Evolutionary conservation across 768 basidiomycete genomes (phyloP).

Genomic region (Collybia mongolica): DNA sequence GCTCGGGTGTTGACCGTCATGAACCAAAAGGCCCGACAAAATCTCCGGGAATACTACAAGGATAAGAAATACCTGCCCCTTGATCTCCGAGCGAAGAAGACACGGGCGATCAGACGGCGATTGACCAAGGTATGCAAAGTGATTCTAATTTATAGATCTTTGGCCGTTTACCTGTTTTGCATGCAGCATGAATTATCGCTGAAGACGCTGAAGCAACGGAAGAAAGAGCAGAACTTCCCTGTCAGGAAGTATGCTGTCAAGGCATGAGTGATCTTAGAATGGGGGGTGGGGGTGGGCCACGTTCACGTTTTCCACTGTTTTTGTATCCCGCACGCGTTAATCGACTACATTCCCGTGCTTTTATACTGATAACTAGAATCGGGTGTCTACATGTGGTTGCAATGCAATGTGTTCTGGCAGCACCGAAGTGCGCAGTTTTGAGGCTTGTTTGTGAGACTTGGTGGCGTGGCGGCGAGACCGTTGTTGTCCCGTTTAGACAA

Average conservation of each 20-base stretch:
- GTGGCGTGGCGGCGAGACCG: too few relatives aligned
- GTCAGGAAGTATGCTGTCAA: constrained; percentile 93
- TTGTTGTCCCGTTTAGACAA: too few relatives aligned
- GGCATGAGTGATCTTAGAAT: constrained; percentile 51
- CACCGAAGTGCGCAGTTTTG: background rate
- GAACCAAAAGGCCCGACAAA: constrained; percentile 97
- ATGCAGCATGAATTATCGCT: constrained; percentile 74
- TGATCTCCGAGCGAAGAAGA: constrained; percentile 97
- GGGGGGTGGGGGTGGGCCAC: constrained; percentile 10
- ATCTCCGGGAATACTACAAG: constrained; percentile 98
- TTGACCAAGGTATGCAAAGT: constrained; percentile 72
- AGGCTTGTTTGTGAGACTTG: background rate
- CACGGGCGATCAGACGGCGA: constrained; percentile 95
- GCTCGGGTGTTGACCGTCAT: constrained; percentile 97
- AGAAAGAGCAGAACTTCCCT: constrained; percentile 95
- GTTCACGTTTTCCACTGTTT: constrained; percentile 16
- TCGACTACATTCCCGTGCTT: constrained; percentile 11
- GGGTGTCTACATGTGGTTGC: background rate
- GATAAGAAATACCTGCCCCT: constrained; percentile 94
- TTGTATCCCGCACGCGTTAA: constrained; percentile 17
- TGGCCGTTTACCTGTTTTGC: background rate
- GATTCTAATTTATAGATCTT: background rate
- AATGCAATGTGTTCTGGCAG: background rate
- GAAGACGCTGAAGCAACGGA: constrained; percentile 91
- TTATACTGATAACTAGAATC: constrained; percentile 4